Conservation (phyloP, 108 stramenopile species). For the Nitzschia sp. region DNA sequence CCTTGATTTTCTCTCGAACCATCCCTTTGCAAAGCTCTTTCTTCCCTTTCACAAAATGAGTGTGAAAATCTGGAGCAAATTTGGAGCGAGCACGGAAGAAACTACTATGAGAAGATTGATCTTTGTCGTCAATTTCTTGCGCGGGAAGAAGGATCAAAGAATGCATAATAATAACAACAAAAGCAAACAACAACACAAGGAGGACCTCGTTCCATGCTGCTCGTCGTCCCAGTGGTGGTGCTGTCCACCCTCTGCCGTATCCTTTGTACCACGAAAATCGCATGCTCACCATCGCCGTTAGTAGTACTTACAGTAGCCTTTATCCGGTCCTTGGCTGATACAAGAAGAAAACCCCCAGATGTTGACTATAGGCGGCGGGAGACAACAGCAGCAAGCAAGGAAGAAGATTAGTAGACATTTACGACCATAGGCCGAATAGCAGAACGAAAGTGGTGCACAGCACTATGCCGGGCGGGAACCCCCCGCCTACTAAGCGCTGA, state of each 20-base stretch:
- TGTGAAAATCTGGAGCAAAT: background rate
- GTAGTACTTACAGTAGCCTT: constrained; percentile 1
- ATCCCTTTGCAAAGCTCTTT: background rate
- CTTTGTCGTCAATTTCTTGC: background rate
- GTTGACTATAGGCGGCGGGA: background rate
- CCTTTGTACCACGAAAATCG: background rate
- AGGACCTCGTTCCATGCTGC: background rate
- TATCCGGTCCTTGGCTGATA: background rate
- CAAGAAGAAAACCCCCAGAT: background rate
- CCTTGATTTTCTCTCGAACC: background rate
- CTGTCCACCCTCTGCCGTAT: too few species aligned
- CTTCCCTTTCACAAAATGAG: background rate
- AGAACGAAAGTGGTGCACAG: background rate
- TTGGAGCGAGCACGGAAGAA: background rate
- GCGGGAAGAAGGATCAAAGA: background rate
- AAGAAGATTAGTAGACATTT: background rate
- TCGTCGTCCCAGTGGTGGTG: background rate
- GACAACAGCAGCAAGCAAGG: background rate
- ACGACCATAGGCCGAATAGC: background rate
- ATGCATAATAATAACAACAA: background rate
- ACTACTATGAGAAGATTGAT: background rate
- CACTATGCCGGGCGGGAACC: background rate
- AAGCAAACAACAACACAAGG: background rate
- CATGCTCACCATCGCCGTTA: background rate
- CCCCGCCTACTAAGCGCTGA: background rate